Percentiles rank a stretch among this genome's conserved stretches.
Conservation (phyloP, 1,284 basidiomycete genomes). For the Cutaneotrichosporon arboriforme region DNA sequence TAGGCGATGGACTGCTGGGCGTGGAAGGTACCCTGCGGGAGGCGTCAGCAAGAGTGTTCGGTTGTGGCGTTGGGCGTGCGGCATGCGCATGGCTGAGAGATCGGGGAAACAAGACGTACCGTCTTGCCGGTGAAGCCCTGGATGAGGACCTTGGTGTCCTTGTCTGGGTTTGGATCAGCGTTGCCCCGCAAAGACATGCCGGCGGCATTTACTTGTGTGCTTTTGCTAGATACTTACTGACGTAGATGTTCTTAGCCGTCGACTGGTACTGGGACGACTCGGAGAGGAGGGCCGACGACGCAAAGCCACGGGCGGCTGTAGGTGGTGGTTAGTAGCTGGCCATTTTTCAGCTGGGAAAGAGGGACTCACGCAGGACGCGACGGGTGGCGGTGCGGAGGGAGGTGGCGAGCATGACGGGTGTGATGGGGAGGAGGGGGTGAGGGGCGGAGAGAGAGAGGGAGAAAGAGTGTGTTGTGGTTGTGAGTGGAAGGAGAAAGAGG, state of each 20-base stretch:
- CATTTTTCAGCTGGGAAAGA: background rate
- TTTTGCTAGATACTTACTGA: slow-evolving; percentile 54
- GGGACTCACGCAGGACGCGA: slow-evolving; percentile 26
- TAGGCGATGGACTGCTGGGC: slow-evolving; percentile 87
- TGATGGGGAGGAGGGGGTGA: slow-evolving; percentile 3
- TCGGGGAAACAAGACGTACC: slow-evolving; percentile 52
- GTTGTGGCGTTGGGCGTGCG: background rate
- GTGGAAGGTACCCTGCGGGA: slow-evolving; percentile 87
- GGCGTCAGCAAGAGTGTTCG: slow-evolving; percentile 3
- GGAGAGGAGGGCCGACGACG: slow-evolving; percentile 56
- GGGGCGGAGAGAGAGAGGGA: background rate
- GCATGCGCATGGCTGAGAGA: background rate
- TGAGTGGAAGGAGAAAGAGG: background rate
- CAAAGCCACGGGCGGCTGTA: slow-evolving; percentile 54
- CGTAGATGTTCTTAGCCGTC: slow-evolving; percentile 84
- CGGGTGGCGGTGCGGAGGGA: slow-evolving; percentile 27
- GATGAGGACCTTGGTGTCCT: slow-evolving; percentile 89
- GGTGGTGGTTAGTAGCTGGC: too few species aligned
- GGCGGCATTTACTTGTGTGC: background rate
- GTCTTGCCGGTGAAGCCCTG: slow-evolving; percentile 98
- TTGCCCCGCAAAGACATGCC: slow-evolving; percentile 5
- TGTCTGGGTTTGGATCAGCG: slow-evolving; percentile 50
- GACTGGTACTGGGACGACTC: slow-evolving; percentile 69
- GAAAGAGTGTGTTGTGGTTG: background rate
- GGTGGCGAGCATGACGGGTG: slow-evolving; percentile 17